Conservation (phyloP, 305 asterid genomes). For the Rubia tinctorum region DNA sequence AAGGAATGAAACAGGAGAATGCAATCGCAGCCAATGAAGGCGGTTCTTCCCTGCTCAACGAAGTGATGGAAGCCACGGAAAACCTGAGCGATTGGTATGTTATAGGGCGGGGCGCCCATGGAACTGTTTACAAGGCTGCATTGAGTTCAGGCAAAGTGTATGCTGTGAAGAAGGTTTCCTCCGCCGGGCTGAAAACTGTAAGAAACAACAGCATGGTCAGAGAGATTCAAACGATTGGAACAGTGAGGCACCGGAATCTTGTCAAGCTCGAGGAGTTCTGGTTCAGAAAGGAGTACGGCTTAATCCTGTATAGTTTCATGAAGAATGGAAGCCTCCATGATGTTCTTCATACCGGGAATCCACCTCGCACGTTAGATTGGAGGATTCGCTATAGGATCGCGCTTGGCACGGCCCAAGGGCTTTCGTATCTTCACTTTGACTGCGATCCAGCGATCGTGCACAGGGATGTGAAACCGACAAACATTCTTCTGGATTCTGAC, state of each 20-base stretch:
- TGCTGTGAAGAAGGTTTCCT: conserved; percentile 67
- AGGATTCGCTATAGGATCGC: conserved; percentile 55
- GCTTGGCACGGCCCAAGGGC: conserved; percentile 80
- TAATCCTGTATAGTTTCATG: conserved; percentile 69
- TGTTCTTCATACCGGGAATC: conserved; percentile 47
- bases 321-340: conserved; percentile 81
- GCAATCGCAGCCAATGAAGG: conserved; percentile 48
- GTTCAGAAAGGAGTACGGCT: conserved; percentile 74
- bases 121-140: conserved; percentile 67
- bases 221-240: conserved; percentile 82
- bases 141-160: conserved; percentile 48
- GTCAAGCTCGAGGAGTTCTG: conserved; percentile 70
- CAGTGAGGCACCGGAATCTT: conserved; percentile 80
- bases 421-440: conserved; percentile 85
- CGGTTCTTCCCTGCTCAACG: conserved; percentile 61
- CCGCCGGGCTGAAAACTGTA: conserved; percentile 38
- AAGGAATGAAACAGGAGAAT: conserved; percentile 23
- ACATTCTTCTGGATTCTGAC: conserved; percentile 72
- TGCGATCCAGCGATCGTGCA: conserved; percentile 80
- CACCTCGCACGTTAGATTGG: conserved; percentile 52
- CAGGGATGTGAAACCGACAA: conserved; percentile 77
- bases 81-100: conserved; percentile 53
- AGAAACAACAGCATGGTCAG: conserved; percentile 56
- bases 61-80: conserved; percentile 69
- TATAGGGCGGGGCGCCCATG: conserved; percentile 86